A percentile compares a stretch with the other conserved stretches of the same genome.
These are phyloP conservation scores for Saturnispora sanitii DNA, from an alignment of 805 yeast species.

Conservation along the genomic window DNA sequence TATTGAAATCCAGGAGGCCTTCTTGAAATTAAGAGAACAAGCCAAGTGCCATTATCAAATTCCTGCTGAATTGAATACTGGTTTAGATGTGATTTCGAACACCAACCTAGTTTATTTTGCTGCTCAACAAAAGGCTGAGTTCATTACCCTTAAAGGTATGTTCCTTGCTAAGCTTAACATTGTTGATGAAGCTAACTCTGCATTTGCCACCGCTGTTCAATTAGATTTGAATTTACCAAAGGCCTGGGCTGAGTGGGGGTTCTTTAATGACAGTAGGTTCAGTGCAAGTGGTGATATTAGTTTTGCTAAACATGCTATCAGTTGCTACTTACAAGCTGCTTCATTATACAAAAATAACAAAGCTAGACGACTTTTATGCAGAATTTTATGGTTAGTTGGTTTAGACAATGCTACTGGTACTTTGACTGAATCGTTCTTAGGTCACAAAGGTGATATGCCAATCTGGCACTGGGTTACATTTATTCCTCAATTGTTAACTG, in stretches of 20 bases:
- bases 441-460: constrained; percentile 91
- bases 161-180: constrained; percentile 85
- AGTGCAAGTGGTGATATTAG: constrained; percentile 72
- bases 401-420: constrained; percentile 80
- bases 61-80: constrained; percentile 83
- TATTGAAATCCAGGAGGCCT: constrained; percentile 97
- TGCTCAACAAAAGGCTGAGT: constrained; percentile 96
- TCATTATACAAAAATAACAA: constrained; percentile 90
- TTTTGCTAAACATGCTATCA: constrained; percentile 86
- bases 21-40: constrained; percentile 88
- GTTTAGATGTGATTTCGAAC: constrained; percentile 91
- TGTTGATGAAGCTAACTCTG: constrained; percentile 92
- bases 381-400: constrained; percentile 88
- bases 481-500: constrained; percentile 86
- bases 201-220: constrained; percentile 96
- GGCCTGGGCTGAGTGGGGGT: constrained; percentile 99
- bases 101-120: constrained; percentile 94
- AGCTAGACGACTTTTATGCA: constrained; percentile 75
- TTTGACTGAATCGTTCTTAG: constrained; percentile 78
- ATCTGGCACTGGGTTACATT: constrained; percentile 99
- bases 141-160: constrained; percentile 96
- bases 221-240: constrained; percentile 88
- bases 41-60: constrained; percentile 96
- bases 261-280: constrained; percentile 80
- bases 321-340: constrained; percentile 96